These are phyloP conservation scores for Aspergillus niger DNA, from an alignment of 2,329 filamentous ascomycete species.

Conservation along the genomic window DNA sequence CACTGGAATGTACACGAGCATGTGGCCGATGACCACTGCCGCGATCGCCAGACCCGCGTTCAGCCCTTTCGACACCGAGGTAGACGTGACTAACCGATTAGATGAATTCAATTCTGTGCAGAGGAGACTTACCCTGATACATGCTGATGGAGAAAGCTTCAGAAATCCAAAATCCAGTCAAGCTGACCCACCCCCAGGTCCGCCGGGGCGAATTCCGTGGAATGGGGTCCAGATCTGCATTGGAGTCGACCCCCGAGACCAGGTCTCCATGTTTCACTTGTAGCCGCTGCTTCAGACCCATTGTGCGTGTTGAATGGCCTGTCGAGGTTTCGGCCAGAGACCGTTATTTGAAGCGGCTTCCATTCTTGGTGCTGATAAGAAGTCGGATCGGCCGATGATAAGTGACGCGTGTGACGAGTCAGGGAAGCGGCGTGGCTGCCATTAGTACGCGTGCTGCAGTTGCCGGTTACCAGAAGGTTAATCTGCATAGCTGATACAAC, in stretches of 20 bases:
- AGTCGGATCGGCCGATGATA: background rate
- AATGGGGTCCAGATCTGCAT: slow-evolving; percentile 17
- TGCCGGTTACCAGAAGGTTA: background rate
- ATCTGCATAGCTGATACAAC: background rate
- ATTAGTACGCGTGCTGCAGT: background rate
- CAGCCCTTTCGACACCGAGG: slow-evolving; percentile 13
- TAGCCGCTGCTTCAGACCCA: slow-evolving; percentile 16
- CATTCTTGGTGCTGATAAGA: background rate
- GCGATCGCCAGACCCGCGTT: slow-evolving; percentile 17
- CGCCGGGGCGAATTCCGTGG: slow-evolving; percentile 11
- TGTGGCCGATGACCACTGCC: slow-evolving; percentile 14
- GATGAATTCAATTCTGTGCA: background rate
- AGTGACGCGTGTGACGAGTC: background rate
- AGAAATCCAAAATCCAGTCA: slow-evolving; percentile 17
- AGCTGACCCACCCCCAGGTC: slow-evolving; percentile 17
- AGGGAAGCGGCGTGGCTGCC: background rate
- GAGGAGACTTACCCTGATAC: slow-evolving; percentile 13
- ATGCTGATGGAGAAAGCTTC: slow-evolving; percentile 20
- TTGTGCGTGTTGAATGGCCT: background rate
- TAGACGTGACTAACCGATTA: slow-evolving; percentile 12
- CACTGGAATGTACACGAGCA: slow-evolving; percentile 15
- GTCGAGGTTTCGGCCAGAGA: background rate
- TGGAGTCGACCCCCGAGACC: slow-evolving; percentile 12
- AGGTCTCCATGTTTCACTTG: slow-evolving; percentile 17
- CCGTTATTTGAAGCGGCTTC: background rate